Conservation (phyloP, 805 yeast genomes). For the Metschnikowia borealis region DNA sequence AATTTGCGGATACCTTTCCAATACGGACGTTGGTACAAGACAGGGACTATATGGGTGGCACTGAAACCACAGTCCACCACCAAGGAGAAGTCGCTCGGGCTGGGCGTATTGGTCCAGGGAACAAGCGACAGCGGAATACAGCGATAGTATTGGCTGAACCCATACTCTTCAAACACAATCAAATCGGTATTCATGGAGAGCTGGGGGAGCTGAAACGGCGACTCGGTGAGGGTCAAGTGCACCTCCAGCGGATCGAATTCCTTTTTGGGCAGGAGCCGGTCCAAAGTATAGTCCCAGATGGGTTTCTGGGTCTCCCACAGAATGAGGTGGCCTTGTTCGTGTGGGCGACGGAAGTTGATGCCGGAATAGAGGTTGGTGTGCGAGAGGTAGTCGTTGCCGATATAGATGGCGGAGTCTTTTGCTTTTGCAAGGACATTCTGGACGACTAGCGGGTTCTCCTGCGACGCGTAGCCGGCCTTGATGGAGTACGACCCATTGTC, state of each 20-base stretch:
- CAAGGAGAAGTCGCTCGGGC: slow-evolving; percentile 55
- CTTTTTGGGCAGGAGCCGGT: slow-evolving; percentile 35
- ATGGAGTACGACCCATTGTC: slow-evolving; percentile 90
- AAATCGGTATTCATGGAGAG: slow-evolving; percentile 84
- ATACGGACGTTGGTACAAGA: slow-evolving; percentile 70
- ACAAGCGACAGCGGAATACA: slow-evolving; percentile 57
- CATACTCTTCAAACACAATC: slow-evolving; percentile 90
- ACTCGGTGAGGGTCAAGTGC: slow-evolving; percentile 70
- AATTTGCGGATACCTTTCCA: slow-evolving; percentile 74
- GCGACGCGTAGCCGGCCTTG: slow-evolving; percentile 43
- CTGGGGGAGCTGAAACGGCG: slow-evolving; percentile 77
- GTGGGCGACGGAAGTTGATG: slow-evolving; percentile 71
- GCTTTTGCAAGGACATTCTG: slow-evolving; percentile 73
- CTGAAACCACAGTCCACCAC: slow-evolving; percentile 88
- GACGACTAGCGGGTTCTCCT: slow-evolving; percentile 43
- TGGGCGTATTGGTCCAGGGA: slow-evolving; percentile 47
- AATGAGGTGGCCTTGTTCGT: slow-evolving; percentile 81
- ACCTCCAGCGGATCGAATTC: slow-evolving; percentile 43
- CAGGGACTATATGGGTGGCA: slow-evolving; percentile 83
- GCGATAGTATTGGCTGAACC: slow-evolving; percentile 66
- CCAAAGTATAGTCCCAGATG: slow-evolving; percentile 81
- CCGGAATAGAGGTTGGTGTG: slow-evolving; percentile 71
- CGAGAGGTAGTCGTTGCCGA: slow-evolving; percentile 64
- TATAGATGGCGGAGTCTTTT: slow-evolving; percentile 64
- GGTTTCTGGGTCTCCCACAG: slow-evolving; percentile 90